These are phyloP conservation scores for Ramaria sp. DNA, from an alignment of 768 basidiomycete genomes.

Conservation along the genomic window DNA sequence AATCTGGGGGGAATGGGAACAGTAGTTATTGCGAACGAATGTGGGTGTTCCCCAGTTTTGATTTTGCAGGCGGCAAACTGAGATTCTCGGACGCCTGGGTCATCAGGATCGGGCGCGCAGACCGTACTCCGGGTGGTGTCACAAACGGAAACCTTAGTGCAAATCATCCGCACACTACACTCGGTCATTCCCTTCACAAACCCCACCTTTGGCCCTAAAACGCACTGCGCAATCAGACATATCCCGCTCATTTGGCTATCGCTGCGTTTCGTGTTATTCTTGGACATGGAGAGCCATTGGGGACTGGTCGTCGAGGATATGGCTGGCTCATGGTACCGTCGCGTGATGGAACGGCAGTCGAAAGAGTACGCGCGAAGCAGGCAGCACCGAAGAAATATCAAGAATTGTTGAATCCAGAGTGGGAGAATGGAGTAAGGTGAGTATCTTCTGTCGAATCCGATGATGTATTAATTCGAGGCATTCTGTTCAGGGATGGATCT, in stretches of 20 bases:
- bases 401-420: constrained; percentile 14
- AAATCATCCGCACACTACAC: constrained; percentile 14
- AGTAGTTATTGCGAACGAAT: constrained; percentile 18
- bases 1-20: constrained; percentile 14
- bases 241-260: constrained; percentile 8
- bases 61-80: not conserved
- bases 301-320: not conserved
- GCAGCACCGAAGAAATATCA: constrained; percentile 16
- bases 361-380: constrained; percentile 11
- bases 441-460: constrained; percentile 17
- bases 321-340: not conserved
- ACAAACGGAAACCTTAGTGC: constrained; percentile 10
- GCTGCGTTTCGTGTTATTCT: not conserved
- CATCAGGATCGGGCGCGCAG: constrained; percentile 12
- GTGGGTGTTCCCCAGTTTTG: constrained; percentile 10
- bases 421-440: constrained; percentile 15
- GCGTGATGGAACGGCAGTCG: not conserved
- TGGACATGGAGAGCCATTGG: not conserved
- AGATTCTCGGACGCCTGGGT: not conserved
- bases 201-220: not conserved
- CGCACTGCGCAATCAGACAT: constrained; percentile 3
- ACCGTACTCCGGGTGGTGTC: constrained; percentile 13
- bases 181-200: constrained; percentile 10
- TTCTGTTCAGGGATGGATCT: constrained; percentile 14
- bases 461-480: constrained; percentile 26